Percentiles rank a stretch among this genome's conserved stretches.
Evolutionary conservation across 208 protist species (phyloP).

Genomic region (Endotrypanum monterogeii): DNA sequence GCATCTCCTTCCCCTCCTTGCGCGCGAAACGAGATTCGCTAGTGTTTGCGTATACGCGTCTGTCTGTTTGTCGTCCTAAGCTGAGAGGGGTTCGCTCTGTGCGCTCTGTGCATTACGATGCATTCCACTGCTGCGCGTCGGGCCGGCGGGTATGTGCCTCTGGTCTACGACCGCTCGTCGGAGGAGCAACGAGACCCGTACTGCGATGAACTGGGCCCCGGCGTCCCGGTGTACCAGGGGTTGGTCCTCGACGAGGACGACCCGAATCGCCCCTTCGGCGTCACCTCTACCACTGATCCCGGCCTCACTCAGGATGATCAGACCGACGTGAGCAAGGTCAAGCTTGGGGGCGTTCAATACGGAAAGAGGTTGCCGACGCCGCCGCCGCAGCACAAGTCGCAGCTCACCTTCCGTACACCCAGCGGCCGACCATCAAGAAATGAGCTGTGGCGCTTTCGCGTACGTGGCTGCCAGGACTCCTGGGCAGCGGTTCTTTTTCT

Average conservation of each 20-base stretch:
- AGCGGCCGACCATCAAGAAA: constrained; percentile 36
- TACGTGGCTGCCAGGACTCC: constrained; percentile 59
- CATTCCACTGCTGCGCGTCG: background rate
- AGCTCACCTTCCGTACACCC: constrained; percentile 26
- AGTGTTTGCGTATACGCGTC: background rate
- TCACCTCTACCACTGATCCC: background rate
- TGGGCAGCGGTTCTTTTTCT: constrained; percentile 57
- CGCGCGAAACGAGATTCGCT: no score
- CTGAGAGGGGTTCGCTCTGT: background rate
- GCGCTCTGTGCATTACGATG: constrained; percentile 1
- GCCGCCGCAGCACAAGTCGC: background rate
- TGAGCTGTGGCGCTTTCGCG: constrained; percentile 68
- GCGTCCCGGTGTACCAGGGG: constrained; percentile 43
- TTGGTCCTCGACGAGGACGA: constrained; percentile 42
- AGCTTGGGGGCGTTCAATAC: background rate
- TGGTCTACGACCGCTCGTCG: constrained; percentile 10
- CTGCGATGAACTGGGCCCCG: constrained; percentile 34
- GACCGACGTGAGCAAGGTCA: background rate
- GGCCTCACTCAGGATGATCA: constrained; percentile 11
- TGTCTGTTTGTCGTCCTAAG: background rate
- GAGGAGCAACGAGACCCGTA: constrained; percentile 49
- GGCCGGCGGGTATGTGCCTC: constrained; percentile 9
- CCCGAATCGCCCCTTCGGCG: constrained; percentile 13
- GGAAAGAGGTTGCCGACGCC: no score
- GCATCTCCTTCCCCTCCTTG: no score